phyloP scores from a whole-genome alignment of 306 rosid genomes.

The Carpinus viminea region DNA sequence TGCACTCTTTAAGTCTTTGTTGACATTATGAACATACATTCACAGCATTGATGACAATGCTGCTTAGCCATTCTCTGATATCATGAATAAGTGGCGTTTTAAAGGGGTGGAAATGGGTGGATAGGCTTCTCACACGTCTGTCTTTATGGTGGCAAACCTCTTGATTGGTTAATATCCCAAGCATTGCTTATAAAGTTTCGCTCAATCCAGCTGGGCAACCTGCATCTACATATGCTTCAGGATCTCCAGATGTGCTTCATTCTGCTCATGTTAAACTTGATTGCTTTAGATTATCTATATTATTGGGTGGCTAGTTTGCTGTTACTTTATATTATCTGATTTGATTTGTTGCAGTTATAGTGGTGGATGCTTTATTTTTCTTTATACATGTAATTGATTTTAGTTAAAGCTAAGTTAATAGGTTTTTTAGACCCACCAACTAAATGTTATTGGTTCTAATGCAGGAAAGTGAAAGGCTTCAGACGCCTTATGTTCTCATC shows the following conservation, averaged over 20 bases:
- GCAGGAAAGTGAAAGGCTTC: constrained; percentile 11
- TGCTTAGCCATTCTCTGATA: neutral
- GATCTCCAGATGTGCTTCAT: neutral
- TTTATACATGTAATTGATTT: neutral
- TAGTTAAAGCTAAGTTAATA: neutral
- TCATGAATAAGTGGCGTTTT: neutral
- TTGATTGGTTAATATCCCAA: neutral
- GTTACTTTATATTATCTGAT: neutral
- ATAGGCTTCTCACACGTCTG: neutral
- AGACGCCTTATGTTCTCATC: neutral
- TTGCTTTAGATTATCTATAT: neutral
- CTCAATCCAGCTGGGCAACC: neutral
- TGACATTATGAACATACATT: neutral
- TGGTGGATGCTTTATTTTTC: neutral
- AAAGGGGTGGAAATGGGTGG: neutral
- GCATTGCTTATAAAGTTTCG: neutral
- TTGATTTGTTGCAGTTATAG: neutral
- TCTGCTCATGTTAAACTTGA: neutral
- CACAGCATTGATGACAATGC: neutral
- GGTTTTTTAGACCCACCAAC: neutral
- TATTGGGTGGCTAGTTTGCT: neutral
- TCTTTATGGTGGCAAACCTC: neutral
- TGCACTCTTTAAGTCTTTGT: neutral
- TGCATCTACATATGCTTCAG: neutral
- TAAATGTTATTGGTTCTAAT: neutral